A percentile compares a stretch with the other conserved stretches of the same genome.
Evolutionary conservation across 345 rosid genomes (phyloP).

Genomic region (Salix brachista): DNA sequence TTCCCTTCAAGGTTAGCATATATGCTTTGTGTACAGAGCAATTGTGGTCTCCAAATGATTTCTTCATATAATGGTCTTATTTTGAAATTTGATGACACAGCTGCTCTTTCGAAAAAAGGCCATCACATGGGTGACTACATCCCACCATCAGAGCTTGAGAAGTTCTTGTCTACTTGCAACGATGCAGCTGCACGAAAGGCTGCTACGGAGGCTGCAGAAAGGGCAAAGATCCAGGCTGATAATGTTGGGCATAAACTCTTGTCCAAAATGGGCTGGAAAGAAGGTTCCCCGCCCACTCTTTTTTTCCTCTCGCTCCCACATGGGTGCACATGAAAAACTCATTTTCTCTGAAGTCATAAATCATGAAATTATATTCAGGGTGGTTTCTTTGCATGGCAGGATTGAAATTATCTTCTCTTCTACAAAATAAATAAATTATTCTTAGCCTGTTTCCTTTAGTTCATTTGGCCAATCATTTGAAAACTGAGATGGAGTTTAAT

Average conservation of each 20-base stretch:
- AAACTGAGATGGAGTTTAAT: not conserved
- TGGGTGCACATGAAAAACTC: not conserved
- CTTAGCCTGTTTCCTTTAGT: not conserved
- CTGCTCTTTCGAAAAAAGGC: conserved; percentile 58
- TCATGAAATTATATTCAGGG: not conserved
- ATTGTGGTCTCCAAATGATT: not conserved
- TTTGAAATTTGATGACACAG: conserved; percentile 12
- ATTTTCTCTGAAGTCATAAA: not conserved
- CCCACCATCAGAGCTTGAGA: conserved; percentile 87
- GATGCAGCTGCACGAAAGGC: conserved; percentile 67
- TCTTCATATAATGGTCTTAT: not conserved
- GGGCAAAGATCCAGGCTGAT: conserved; percentile 85
- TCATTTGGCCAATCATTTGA: not conserved
- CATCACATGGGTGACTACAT: conserved; percentile 99
- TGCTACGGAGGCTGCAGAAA: conserved; percentile 67
- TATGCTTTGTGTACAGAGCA: conserved; percentile 9
- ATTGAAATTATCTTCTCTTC: not conserved
- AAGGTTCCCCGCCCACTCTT: conserved; percentile 44
- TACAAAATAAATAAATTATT: not conserved
- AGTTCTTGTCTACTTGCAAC: conserved; percentile 76
- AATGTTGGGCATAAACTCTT: conserved; percentile 92
- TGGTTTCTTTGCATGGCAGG: not conserved
- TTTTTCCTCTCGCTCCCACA: not conserved
- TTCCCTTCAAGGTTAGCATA: conserved; percentile 68
- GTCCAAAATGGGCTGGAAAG: conserved; percentile 99